Evolutionary conservation across 306 rosid species (phyloP).

Genomic region (Neltuma alba): DNA sequence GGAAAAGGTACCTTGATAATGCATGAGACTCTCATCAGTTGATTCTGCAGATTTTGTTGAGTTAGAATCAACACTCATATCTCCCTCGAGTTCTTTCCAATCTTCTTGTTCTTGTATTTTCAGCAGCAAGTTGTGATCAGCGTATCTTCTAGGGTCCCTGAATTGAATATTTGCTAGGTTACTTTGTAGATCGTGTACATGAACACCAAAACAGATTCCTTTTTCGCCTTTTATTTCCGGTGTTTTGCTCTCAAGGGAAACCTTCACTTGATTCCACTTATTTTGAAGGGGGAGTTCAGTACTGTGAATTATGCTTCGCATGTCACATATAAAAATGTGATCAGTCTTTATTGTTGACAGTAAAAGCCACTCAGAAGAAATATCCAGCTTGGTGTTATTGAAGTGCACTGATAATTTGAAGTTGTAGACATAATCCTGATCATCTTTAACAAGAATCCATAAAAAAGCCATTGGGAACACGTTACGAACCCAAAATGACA

Average conservation of each 20-base stretch:
- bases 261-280: background rate
- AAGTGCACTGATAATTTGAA: background rate
- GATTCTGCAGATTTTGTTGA: too few relatives aligned
- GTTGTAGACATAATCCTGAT: background rate
- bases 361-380: background rate
- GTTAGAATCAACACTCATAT: too few relatives aligned
- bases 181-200: too few relatives aligned
- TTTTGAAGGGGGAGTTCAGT: background rate
- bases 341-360: background rate
- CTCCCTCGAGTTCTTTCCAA: too few relatives aligned
- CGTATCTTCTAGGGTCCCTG: too few relatives aligned
- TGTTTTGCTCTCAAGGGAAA: background rate
- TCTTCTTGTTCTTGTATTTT: too few relatives aligned
- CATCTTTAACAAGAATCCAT: background rate
- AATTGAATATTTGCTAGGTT: background rate
- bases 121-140: too few relatives aligned
- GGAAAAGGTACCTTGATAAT: too few relatives aligned
- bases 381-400: background rate
- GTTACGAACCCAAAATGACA: slow-evolving; percentile 16
- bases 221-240: background rate
- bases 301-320: background rate
- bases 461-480: background rate
- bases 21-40: too few relatives aligned
- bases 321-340: background rate
- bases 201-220: background rate